phyloP scores from a whole-genome alignment of 1,284 basidiomycete genomes.

The Leccinum solheimii region DNA sequence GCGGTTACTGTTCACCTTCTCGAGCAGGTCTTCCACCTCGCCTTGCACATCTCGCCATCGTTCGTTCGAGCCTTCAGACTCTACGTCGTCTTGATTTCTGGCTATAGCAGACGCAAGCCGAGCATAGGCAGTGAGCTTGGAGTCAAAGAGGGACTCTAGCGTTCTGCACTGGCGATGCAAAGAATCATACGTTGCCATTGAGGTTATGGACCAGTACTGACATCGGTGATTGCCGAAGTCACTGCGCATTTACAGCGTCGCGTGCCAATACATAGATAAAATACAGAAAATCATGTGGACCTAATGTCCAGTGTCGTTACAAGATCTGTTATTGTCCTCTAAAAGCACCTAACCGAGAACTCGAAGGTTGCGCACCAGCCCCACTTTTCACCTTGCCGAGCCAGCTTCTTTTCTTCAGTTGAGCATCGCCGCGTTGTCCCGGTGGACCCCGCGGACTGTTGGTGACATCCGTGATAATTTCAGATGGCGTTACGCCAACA shows the following conservation, averaged over 20 bases:
- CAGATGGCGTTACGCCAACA: conserved; percentile 33
- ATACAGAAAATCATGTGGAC: conserved; percentile 9
- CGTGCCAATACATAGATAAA: conserved; percentile 3
- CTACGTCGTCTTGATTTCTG: conserved; percentile 62
- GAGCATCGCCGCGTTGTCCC: conserved; percentile 24
- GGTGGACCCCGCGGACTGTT: conserved; percentile 55
- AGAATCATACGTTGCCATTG: conserved; percentile 76
- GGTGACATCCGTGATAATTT: conserved; percentile 62
- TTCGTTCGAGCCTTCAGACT: conserved; percentile 67
- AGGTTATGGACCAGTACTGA: neutral
- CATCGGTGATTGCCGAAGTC: conserved; percentile 24
- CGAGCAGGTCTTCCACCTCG: conserved; percentile 86
- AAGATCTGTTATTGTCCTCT: conserved; percentile 27
- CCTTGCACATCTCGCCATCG: conserved; percentile 80
- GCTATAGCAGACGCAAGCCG: conserved; percentile 80
- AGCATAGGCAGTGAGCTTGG: conserved; percentile 87
- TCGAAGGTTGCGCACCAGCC: conserved; percentile 24
- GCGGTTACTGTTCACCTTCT: conserved; percentile 62
- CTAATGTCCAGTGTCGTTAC: conserved; percentile 10
- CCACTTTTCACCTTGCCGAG: conserved; percentile 59
- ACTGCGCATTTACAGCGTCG: conserved; percentile 1
- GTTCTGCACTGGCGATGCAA: conserved; percentile 87
- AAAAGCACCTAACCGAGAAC: conserved; percentile 30
- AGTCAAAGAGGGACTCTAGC: conserved; percentile 87
- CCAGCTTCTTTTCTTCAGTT: conserved; percentile 55